A percentile compares a stretch with the other conserved stretches of the same genome.
Conservation (phyloP, 2,329 filamentous ascomycete genomes). For the Teratosphaeria nubilosa region DNA sequence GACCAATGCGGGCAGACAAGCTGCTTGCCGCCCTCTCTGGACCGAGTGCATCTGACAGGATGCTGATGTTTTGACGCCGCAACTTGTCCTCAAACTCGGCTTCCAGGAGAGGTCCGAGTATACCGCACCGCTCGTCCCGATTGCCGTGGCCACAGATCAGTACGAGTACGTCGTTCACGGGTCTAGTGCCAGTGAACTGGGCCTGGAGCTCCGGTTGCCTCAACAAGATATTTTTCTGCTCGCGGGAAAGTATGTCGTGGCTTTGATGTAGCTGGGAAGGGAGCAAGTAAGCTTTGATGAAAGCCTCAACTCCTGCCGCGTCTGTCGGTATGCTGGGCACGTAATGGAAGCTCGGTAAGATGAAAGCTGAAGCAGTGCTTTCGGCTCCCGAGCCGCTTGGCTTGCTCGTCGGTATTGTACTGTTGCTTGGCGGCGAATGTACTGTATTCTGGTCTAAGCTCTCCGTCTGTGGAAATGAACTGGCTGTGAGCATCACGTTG, state of each 20-base stretch:
- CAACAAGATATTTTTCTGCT: conserved; percentile 36
- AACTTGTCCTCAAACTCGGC: conserved; percentile 59
- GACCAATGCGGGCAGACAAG: conserved; percentile 49
- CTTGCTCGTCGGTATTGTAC: not conserved
- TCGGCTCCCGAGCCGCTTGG: not conserved
- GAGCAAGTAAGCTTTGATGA: conserved; percentile 57
- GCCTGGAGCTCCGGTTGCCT: conserved; percentile 40
- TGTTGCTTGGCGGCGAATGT: not conserved
- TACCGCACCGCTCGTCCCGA: conserved; percentile 71
- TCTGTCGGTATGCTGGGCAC: conserved; percentile 59
- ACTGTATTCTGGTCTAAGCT: not conserved
- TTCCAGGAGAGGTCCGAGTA: conserved; percentile 64
- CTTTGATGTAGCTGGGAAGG: conserved; percentile 52
- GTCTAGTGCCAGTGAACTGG: conserved; percentile 46
- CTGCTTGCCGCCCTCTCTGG: conserved; percentile 24
- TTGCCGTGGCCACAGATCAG: conserved; percentile 81
- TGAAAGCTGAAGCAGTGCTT: conserved; percentile 52
- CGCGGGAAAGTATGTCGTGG: conserved; percentile 47
- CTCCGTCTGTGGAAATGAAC: conserved; percentile 56
- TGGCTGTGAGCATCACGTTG: conserved; percentile 65
- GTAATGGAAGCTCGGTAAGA: conserved; percentile 78
- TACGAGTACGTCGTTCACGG: conserved; percentile 60
- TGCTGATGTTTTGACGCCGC: conserved; percentile 35
- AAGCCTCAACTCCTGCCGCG: conserved; percentile 43
- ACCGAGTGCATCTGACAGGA: conserved; percentile 38